Evolutionary conservation across 768 basidiomycete species (phyloP).

Genomic region (Termitomyces sp.): DNA sequence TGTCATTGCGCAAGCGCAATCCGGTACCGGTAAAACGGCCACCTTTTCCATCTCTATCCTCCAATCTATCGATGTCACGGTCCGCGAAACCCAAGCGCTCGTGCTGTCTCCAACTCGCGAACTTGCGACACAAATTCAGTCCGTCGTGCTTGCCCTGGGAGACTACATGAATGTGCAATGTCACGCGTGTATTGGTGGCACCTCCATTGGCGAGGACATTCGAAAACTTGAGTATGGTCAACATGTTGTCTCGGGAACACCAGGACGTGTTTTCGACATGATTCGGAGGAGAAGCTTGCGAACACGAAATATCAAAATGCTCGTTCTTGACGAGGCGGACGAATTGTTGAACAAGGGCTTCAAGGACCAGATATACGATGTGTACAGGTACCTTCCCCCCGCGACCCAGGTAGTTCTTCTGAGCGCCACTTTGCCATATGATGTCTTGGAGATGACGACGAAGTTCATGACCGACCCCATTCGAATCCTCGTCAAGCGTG

Average conservation of each 20-base stretch:
- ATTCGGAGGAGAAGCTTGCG: constrained; percentile 90
- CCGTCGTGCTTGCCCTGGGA: constrained; percentile 91
- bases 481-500: constrained; percentile 97
- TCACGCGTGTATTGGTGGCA: constrained; percentile 97
- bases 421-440: constrained; percentile 93
- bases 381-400: constrained; percentile 95
- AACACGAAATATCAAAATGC: constrained; percentile 98
- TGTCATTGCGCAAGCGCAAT: constrained; percentile 99
- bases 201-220: constrained; percentile 96
- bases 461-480: constrained; percentile 99
- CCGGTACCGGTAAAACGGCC: constrained; percentile 99
- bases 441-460: constrained; percentile 98
- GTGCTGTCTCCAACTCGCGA: constrained; percentile 98
- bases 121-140: constrained; percentile 98
- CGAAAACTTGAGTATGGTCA: constrained; percentile 96
- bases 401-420: constrained; percentile 96
- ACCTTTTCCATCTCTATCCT: constrained; percentile 98
- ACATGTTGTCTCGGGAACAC: constrained; percentile 96
- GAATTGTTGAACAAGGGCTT: constrained; percentile 97
- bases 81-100: constrained; percentile 94
- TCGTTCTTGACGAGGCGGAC: constrained; percentile 92
- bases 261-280: constrained; percentile 99
- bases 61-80: constrained; percentile 93
- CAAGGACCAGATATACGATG: constrained; percentile 99
- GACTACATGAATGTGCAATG: constrained; percentile 99